Evolutionary conservation across 228 moss, liverwort and hornwort species (phyloP), one percentile per base, ranked within the genome.

Genomic region (Sphagnum magellanicum): DNA sequence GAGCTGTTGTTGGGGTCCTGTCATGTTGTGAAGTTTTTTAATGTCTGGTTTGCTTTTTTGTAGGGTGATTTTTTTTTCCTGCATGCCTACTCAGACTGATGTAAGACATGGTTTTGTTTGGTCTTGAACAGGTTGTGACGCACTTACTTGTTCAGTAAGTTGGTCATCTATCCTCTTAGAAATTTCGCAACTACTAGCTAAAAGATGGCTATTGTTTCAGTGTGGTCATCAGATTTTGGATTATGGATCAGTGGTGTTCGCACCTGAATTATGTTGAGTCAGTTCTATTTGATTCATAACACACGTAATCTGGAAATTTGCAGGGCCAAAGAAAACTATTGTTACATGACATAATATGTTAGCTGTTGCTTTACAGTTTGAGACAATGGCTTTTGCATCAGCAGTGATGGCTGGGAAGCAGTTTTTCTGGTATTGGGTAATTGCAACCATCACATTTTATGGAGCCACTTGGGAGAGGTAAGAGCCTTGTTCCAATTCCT

Each of bases 401-500:
- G 61, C 94, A 48, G 77, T 92, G 51, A 73, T 98, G 90, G 82
- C 82, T 70, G 98, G 98, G 66, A 84, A 74, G 63, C 67, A 89
- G 60, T 59, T 84, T 10, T 77, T 94, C 52, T 78, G 90, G 90
- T 98, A 90, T 71, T 98, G 90, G 90, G 82, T 76, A 65, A 92
- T 92, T 77, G 79, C 92, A 63, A 84, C 87, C 49, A 81, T 89
- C 61, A 87, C 90, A 14, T 98, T 98, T 75, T 98, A 83, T 67
- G 84, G 87, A 17, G 93, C 94, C 74, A 93, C 98, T 48, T 98
- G 98, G 98, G 98, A 94, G 82, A 92, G 97, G 93, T 91, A 82
- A 32, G 32, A 32, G 32, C 32, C 32, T 32, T 32, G 32, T 32
- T 32, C 32, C 32, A 32, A 32, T 32, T 32, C 32, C 32, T 32